Percentiles rank a stretch among this genome's conserved stretches.
phyloP scores from a whole-genome alignment of 2,329 filamentous ascomycete genomes.

The Penicillium sp. region DNA sequence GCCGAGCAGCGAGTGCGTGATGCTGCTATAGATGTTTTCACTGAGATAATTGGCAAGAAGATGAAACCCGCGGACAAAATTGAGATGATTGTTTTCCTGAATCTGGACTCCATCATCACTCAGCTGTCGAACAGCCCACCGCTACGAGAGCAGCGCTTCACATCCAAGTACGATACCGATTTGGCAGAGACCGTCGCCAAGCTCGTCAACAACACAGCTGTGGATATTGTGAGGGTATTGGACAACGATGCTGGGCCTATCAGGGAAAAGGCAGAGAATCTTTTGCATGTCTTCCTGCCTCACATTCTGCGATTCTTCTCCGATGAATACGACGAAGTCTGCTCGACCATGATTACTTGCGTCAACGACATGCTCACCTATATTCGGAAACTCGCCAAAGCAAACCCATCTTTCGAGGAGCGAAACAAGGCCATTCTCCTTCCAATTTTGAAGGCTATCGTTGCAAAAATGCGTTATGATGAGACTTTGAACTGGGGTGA shows the following conservation, averaged over 20 bases:
- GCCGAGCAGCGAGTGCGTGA: constrained; percentile 83
- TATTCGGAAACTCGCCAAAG: constrained; percentile 74
- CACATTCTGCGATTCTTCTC: constrained; percentile 91
- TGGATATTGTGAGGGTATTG: constrained; percentile 83
- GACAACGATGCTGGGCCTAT: constrained; percentile 66
- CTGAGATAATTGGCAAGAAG: constrained; percentile 95
- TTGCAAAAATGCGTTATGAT: constrained; percentile 96
- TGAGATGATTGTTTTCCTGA: constrained; percentile 88
- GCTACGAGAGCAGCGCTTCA: constrained; percentile 74
- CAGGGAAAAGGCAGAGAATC: constrained; percentile 73
- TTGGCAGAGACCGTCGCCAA: constrained; percentile 93
- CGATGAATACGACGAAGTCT: constrained; percentile 97
- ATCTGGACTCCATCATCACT: constrained; percentile 78
- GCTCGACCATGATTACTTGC: constrained; percentile 90
- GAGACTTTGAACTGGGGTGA: constrained; percentile 92
- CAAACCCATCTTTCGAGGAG: constrained; percentile 63
- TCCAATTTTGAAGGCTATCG: constrained; percentile 86
- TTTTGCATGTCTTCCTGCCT: constrained; percentile 77
- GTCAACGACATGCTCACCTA: constrained; percentile 91
- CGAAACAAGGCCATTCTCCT: constrained; percentile 81
- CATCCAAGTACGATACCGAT: constrained; percentile 89
- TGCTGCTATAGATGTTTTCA: constrained; percentile 90
- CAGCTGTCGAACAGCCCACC: constrained; percentile 84
- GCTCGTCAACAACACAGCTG: constrained; percentile 85
- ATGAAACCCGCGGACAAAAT: constrained; percentile 95